Conservation (phyloP, 2,329 filamentous ascomycete genomes). For the Colletotrichum simmondsii region DNA sequence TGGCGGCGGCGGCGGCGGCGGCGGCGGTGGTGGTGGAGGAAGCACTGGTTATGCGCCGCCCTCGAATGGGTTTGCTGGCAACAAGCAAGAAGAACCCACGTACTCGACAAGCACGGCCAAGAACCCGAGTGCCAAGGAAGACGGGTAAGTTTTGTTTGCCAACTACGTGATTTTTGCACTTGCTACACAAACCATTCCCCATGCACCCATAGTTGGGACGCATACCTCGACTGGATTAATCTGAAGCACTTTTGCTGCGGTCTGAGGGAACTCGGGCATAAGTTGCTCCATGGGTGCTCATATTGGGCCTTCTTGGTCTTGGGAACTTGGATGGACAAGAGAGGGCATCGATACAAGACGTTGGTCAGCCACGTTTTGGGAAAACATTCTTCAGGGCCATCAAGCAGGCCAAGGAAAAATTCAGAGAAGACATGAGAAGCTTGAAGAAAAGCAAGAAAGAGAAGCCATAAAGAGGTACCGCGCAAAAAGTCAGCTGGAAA, state of each 20-base stretch:
- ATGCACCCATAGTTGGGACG: conserved; percentile 4
- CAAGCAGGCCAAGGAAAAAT: conserved; percentile 28
- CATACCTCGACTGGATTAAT: conserved; percentile 14
- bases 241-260: conserved; percentile 22
- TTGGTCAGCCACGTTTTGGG: conserved; percentile 10
- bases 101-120: conserved; percentile 46
- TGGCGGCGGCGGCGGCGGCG: conserved; percentile 42
- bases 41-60: conserved; percentile 15
- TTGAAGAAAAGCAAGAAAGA: conserved; percentile 30
- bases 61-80: conserved; percentile 24
- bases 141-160: conserved; percentile 75
- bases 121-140: conserved; percentile 83
- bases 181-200: conserved; percentile 8
- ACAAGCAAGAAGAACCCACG: conserved; percentile 44
- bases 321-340: conserved; percentile 30
- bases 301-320: conserved; percentile 18
- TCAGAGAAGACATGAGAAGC: conserved; percentile 28
- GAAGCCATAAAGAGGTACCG: conserved; percentile 33
- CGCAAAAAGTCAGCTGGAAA: conserved; percentile 31
- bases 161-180: conserved; percentile 20
- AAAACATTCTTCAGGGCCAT: conserved; percentile 28
- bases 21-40: conserved; percentile 13
- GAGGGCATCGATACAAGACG: conserved; percentile 16
- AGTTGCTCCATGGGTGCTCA: conserved; percentile 23
- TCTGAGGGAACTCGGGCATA: conserved; percentile 15